Conservation (phyloP, 108 stramenopile genomes). For the Pseudonitzschia delicatissima region DNA sequence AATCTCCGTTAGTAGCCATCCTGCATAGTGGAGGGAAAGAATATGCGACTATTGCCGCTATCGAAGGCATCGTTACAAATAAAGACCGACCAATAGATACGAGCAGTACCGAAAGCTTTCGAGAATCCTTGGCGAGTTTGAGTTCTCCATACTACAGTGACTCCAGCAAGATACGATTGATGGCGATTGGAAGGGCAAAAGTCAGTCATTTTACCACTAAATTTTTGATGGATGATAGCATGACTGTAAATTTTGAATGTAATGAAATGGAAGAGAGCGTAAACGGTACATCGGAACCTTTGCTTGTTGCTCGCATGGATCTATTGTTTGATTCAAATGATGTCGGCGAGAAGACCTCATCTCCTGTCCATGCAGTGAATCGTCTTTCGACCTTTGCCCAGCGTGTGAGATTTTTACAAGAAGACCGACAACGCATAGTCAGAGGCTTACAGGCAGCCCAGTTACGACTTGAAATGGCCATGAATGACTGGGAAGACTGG, state of each 20-base stretch:
- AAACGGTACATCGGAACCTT: conserved; percentile 10
- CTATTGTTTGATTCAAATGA: conserved; percentile 37
- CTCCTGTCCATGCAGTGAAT: conserved; percentile 49
- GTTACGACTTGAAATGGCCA: conserved; percentile 31
- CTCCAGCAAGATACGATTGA: conserved; percentile 29
- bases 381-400: conserved; percentile 43
- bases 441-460: conserved; percentile 41
- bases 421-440: conserved; percentile 53
- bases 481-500: conserved; percentile 41
- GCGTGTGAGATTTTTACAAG: conserved; percentile 45
- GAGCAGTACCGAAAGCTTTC: conserved; percentile 23
- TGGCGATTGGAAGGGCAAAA: conserved; percentile 58
- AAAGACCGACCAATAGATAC: conserved; percentile 6
- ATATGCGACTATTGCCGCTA: conserved; percentile 61
- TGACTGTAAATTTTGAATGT: not conserved
- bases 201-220: conserved; percentile 32
- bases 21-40: conserved; percentile 18
- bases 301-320: conserved; percentile 60
- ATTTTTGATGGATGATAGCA: not conserved
- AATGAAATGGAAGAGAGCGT: conserved; percentile 17
- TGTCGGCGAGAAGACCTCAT: conserved; percentile 4
- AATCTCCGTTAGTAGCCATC: conserved; percentile 54
- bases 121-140: conserved; percentile 28
- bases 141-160: conserved; percentile 12
- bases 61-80: conserved; percentile 37